Evolutionary conservation across 2,329 filamentous ascomycete genomes (phyloP).

Genomic region (Fonsecaea erecta): DNA sequence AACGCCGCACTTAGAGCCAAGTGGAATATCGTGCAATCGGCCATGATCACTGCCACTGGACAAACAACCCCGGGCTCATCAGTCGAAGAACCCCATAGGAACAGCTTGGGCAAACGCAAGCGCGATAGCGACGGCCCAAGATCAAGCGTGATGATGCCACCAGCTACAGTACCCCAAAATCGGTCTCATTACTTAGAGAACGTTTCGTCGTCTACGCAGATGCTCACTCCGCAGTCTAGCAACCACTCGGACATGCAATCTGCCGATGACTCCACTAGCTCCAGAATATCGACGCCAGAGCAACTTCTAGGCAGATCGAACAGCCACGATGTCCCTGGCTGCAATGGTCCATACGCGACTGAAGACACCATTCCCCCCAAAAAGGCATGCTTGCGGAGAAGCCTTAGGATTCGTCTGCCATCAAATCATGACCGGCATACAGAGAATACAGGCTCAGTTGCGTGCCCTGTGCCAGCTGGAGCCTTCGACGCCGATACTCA

Average conservation of each 20-base stretch:
- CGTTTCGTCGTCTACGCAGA: conserved; percentile 13
- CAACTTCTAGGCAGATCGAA: background rate
- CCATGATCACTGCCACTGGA: conserved; percentile 13
- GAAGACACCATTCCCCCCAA: background rate
- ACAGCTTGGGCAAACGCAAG: conserved; percentile 33
- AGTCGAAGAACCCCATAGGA: background rate
- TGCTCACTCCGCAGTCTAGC: conserved; percentile 26
- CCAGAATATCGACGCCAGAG: conserved; percentile 8
- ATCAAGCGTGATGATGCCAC: background rate
- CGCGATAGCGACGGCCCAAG: conserved; percentile 11
- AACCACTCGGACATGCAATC: conserved; percentile 15
- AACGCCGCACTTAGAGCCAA: conserved; percentile 34
- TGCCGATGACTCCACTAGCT: conserved; percentile 3
- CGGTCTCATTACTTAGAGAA: background rate
- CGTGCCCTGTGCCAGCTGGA: background rate
- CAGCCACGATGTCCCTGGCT: background rate
- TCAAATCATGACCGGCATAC: background rate
- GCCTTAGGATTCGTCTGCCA: background rate
- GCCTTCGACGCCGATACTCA: background rate
- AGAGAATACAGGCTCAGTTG: background rate
- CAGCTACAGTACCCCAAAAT: background rate
- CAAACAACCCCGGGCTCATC: background rate
- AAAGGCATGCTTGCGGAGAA: background rate
- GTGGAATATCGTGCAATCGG: conserved; percentile 28
- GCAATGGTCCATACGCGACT: background rate